Evolutionary conservation across 495 filamentous ascomycete genomes (phyloP).

Genomic region (Tuber borchii): DNA sequence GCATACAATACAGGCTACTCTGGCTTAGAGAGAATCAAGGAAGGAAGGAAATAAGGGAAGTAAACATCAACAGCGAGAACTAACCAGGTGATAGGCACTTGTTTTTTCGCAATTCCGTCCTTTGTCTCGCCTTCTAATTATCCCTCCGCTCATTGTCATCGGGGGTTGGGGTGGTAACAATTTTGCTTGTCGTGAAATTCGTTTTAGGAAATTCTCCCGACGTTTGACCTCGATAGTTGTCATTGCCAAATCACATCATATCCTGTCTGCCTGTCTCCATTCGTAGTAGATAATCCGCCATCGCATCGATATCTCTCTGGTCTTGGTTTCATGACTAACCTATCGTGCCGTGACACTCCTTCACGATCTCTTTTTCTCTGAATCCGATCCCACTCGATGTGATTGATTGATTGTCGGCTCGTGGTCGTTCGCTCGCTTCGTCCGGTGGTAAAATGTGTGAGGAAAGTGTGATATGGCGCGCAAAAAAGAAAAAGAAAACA

Average conservation of each 20-base stretch:
- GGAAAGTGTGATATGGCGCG: not conserved
- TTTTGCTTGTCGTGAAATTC: not conserved
- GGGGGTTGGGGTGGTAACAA: not conserved
- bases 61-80: not conserved
- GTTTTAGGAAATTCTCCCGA: not conserved
- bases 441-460: not conserved
- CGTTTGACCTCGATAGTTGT: not conserved
- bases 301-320: not conserved
- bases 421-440: not conserved
- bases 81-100: not conserved
- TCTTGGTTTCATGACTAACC: constrained; percentile 6
- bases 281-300: constrained; percentile 1
- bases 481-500: not conserved
- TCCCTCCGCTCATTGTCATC: not conserved
- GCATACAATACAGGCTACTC: constrained; percentile 9
- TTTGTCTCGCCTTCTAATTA: not conserved
- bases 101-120: not conserved
- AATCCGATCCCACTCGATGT: not conserved
- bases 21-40: constrained; percentile 21
- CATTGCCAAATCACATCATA: not conserved
- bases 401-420: not conserved
- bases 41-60: not conserved
- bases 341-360: not conserved
- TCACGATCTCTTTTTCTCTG: not conserved
- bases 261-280: not conserved